phyloP scores from a whole-genome alignment of 129 eudicot genomes.

The Centella asiatica region DNA sequence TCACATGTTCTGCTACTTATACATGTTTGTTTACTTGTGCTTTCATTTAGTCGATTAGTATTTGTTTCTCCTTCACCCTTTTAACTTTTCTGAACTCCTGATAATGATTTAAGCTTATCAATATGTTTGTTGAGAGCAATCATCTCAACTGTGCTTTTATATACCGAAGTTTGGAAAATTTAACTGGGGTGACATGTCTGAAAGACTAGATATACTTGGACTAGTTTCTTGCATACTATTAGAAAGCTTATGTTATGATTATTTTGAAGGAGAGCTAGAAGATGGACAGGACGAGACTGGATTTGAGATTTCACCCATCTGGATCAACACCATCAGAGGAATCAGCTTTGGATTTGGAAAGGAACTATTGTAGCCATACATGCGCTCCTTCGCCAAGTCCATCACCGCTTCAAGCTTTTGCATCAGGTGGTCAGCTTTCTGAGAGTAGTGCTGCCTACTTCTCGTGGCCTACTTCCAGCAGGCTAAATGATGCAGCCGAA shows the following conservation, averaged over 20 bases:
- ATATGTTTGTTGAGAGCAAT: not conserved
- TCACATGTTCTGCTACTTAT: not conserved
- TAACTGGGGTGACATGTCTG: not conserved
- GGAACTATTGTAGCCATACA: conserved; percentile 29
- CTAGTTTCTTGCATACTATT: not conserved
- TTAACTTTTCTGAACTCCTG: not conserved
- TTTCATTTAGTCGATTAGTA: not conserved
- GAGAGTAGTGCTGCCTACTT: conserved; percentile 73
- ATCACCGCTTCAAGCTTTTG: conserved; percentile 41
- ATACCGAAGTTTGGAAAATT: not conserved
- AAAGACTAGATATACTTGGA: not conserved
- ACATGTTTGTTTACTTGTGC: not conserved
- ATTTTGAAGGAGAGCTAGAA: conserved; percentile 21
- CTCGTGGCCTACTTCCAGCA: conserved; percentile 78
- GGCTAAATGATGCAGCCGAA: conserved; percentile 56
- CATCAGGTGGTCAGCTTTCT: conserved; percentile 51
- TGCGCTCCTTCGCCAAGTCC: conserved; percentile 37
- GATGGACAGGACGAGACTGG: conserved; percentile 32
- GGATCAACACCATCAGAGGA: conserved; percentile 66
- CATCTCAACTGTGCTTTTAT: not conserved
- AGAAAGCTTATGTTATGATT: not conserved
- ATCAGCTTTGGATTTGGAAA: conserved; percentile 62
- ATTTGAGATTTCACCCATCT: conserved; percentile 38
- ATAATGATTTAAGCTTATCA: not conserved
- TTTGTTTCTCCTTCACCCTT: not conserved